A percentile compares a stretch with the other conserved stretches of the same genome.
phyloP scores from a whole-genome alignment of 768 basidiomycete species.

The Grammothele lineata region DNA sequence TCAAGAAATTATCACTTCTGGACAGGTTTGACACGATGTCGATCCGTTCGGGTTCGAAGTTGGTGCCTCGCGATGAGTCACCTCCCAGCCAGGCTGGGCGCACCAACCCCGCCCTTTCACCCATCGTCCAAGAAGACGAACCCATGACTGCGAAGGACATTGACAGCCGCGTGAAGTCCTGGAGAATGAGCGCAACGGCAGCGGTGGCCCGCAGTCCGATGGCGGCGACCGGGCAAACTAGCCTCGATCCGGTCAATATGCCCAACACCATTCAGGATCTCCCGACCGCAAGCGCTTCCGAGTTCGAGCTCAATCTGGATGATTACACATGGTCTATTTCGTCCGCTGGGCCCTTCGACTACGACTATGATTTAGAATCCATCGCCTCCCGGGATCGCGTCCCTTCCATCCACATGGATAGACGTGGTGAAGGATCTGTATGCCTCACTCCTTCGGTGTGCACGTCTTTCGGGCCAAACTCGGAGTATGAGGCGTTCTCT shows the following conservation, averaged over 20 bases:
- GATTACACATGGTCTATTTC: constrained; percentile 71
- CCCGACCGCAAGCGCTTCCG: constrained; percentile 18
- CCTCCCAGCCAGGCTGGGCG: constrained; percentile 25
- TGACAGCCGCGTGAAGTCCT: constrained; percentile 55
- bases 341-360: constrained; percentile 55
- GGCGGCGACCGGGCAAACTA: constrained; percentile 44
- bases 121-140: constrained; percentile 60
- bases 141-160: constrained; percentile 49
- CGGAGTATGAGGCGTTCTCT: constrained; percentile 38
- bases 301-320: constrained; percentile 49
- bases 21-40: constrained; percentile 53
- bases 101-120: constrained; percentile 42
- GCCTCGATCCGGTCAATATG: constrained; percentile 48
- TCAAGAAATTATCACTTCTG: constrained; percentile 65
- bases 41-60: constrained; percentile 26
- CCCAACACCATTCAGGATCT: constrained; percentile 39
- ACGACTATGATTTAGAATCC: constrained; percentile 35
- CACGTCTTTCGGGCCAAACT: constrained; percentile 55
- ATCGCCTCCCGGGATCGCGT: constrained; percentile 34
- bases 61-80: constrained; percentile 23
- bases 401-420: constrained; percentile 53
- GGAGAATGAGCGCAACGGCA: constrained; percentile 58
- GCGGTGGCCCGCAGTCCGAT: constrained; percentile 35
- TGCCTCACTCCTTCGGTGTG: constrained; percentile 47
- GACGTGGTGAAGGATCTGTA: constrained; percentile 53